These are phyloP conservation scores for Artomyces pyxidatus DNA, from an alignment of 768 basidiomycete species.

Conservation along the genomic window DNA sequence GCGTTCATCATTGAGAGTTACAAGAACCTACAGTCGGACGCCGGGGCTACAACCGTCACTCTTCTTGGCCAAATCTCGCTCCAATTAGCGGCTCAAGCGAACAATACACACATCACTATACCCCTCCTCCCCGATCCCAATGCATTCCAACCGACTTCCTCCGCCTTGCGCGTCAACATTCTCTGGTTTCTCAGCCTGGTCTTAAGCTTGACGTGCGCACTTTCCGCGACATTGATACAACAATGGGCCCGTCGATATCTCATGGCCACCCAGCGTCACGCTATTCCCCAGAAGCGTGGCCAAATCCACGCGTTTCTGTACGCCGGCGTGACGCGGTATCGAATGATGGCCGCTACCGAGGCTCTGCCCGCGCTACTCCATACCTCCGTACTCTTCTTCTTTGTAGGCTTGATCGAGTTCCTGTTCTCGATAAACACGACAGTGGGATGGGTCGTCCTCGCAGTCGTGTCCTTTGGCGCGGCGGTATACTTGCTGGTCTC, in stretches of 20 bases:
- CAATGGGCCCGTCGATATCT: conserved; percentile 12
- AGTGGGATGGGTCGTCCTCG: conserved; percentile 1
- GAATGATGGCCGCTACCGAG: conserved; percentile 7
- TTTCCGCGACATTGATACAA: conserved; percentile 7
- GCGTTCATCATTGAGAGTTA: conserved; percentile 16
- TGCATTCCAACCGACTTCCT: neutral
- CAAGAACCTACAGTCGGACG: conserved; percentile 11
- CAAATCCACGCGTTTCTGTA: conserved; percentile 8
- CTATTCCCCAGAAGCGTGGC: conserved; percentile 8
- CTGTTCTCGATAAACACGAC: conserved; percentile 4
- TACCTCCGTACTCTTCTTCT: conserved; percentile 9
- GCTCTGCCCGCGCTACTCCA: conserved; percentile 13
- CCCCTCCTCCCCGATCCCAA: neutral
- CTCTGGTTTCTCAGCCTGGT: conserved; percentile 13
- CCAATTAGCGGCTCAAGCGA: neutral
- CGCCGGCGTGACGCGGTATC: conserved; percentile 5
- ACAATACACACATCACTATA: neutral
- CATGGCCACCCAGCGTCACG: conserved; percentile 4
- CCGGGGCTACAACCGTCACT: neutral
- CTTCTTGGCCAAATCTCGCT: conserved; percentile 7
- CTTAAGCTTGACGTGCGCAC: conserved; percentile 8
- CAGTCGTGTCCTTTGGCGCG: neutral
- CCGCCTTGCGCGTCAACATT: conserved; percentile 6
- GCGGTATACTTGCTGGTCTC: conserved; percentile 5
- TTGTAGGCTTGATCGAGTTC: conserved; percentile 9